phyloP scores from a whole-genome alignment of 2,329 filamentous ascomycete genomes.

The Hypoxylon sp. region DNA sequence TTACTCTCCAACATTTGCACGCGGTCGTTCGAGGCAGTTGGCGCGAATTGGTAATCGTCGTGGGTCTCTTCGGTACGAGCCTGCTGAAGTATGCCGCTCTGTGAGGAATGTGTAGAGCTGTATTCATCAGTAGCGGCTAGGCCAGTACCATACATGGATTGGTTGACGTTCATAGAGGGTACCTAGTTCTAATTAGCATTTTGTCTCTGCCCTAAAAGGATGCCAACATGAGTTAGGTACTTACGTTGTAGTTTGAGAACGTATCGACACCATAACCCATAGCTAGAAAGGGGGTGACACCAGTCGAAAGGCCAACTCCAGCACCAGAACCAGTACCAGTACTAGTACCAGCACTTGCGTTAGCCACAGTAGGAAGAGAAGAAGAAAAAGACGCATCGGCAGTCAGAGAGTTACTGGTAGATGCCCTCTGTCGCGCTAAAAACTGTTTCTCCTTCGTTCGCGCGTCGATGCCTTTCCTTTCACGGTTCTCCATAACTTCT shows the following conservation, averaged over 20 bases:
- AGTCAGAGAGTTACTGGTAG: not conserved
- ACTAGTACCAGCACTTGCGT: not conserved
- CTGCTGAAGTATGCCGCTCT: not conserved
- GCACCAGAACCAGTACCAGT: not conserved
- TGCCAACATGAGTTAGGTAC: not conserved
- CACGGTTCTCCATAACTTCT: conserved; percentile 44
- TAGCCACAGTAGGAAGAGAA: not conserved
- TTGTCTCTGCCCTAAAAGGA: not conserved
- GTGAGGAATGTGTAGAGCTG: not conserved
- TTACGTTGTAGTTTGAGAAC: not conserved
- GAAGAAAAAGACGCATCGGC: too few species aligned
- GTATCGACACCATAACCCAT: not conserved
- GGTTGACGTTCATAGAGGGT: not conserved
- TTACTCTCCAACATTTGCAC: not conserved
- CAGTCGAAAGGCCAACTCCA: not conserved
- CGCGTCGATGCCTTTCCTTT: conserved; percentile 32
- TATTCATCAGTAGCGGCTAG: not conserved
- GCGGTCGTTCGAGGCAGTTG: not conserved
- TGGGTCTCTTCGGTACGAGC: not conserved
- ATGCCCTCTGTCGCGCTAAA: conserved; percentile 8
- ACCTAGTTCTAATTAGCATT: not conserved
- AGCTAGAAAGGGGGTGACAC: not conserved
- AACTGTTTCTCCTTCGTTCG: conserved; percentile 38
- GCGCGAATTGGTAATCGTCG: not conserved
- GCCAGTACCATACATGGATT: not conserved